Evolutionary conservation across 805 yeast genomes (phyloP), one percentile per base, ranked within the genome.

Genomic region (Pichia insulana): DNA sequence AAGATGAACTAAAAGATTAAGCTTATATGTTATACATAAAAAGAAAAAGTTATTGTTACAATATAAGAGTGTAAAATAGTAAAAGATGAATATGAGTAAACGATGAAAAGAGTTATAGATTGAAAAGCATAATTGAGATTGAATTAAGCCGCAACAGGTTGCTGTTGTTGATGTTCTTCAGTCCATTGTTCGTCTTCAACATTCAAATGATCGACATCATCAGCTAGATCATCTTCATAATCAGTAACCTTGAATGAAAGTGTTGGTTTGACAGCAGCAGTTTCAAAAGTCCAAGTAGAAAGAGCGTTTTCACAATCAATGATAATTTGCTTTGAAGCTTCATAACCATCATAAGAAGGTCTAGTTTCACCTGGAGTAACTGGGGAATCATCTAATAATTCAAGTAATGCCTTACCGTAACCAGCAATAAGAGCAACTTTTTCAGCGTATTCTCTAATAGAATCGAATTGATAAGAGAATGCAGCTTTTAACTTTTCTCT

Each of bases 321-420:
- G 56, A 83, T 83, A 63, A 83, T 83, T 68, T 83, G 94, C 68
- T 83, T 83, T 34, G 90, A 81, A 37, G 90, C 88, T 64, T 83
- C 92, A 63, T 83, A 83, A 53, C 94, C 94, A 56, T 83, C 94
- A 62, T 83, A 83, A 45, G 89, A 83, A 33, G 89, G 83, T 77
- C 92, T 81, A 38, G 90, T 83, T 69, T 84, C 95, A 71, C 95
- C 95, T 46, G 95, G 95, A 46, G 90, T 83, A 40, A 84, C 90
- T 48, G 92, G 84, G 49, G 86, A 68, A 58, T 83, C 92, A 58
- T 84, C 94, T 59, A 85, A 71, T 59, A 85, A 73, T 67, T 83
- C 90, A 59, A 85, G 71, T 45, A 85, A 65, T 27, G 90, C 92
- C 69, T 83, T 83, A 67, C 95, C 95, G 70, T 85, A 83, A 48